Conservation (phyloP, 805 yeast genomes). For the Starmerella vaccinii region DNA sequence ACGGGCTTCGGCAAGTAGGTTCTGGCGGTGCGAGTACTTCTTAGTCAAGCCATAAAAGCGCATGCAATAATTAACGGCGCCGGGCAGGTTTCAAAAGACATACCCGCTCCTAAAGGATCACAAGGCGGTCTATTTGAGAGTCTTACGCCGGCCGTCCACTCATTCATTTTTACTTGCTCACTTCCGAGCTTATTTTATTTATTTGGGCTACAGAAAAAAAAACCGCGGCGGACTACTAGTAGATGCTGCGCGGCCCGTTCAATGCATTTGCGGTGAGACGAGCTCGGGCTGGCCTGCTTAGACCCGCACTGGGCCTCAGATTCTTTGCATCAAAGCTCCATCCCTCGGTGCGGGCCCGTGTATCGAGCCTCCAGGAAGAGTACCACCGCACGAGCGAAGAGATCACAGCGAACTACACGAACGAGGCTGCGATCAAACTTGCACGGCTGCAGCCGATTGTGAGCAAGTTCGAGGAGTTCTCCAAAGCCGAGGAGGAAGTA, state of each 20-base stretch:
- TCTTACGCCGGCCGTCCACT: no score
- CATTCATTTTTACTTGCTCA: no score
- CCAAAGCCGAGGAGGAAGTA: conserved; percentile 26
- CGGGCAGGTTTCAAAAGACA: no score
- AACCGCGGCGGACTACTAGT: no score
- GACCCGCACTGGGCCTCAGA: not conserved
- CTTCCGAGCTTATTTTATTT: no score
- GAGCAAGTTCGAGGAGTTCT: conserved; percentile 36
- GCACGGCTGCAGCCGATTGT: conserved; percentile 39
- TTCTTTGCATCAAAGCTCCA: conserved; percentile 32
- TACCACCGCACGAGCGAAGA: conserved; percentile 35
- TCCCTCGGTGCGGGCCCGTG: conserved; percentile 43
- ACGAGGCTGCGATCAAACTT: conserved; percentile 41
- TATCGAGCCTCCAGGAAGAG: conserved; percentile 37
- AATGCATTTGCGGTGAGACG: not conserved
- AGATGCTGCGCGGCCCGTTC: no score
- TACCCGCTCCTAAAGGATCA: no score
- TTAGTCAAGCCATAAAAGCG: conserved; percentile 3
- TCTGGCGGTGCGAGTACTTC: not conserved
- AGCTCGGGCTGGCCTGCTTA: not conserved
- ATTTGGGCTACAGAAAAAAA: no score
- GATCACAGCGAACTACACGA: conserved; percentile 33
- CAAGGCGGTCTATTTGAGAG: no score
- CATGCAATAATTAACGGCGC: no score
- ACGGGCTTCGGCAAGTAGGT: not conserved